Evolutionary conservation across 352 stramenopile species (phyloP).

Genomic region (Globisporangium megalacanthum): DNA sequence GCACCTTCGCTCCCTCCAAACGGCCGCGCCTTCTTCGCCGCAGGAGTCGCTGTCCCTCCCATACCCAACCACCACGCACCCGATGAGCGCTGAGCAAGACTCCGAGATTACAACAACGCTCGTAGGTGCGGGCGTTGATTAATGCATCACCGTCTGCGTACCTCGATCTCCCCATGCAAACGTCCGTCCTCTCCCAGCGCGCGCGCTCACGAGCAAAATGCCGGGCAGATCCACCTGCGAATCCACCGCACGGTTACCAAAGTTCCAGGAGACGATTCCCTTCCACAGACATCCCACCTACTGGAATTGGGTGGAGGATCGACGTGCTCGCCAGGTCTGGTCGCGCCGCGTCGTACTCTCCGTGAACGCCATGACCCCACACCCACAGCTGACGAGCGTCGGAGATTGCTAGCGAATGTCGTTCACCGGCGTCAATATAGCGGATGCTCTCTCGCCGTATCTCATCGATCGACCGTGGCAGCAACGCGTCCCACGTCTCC

Average conservation of each 20-base stretch:
- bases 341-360: slow-evolving; percentile 31
- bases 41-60: slow-evolving; percentile 18
- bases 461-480: slow-evolving; percentile 65
- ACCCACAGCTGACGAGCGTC: slow-evolving; percentile 55
- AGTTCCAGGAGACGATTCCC: background rate
- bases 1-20: slow-evolving; percentile 45
- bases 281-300: slow-evolving; percentile 11
- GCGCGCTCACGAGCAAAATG: slow-evolving; percentile 47
- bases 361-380: slow-evolving; percentile 70
- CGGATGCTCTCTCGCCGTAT: slow-evolving; percentile 51
- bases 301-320: slow-evolving; percentile 47
- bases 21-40: slow-evolving; percentile 15
- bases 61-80: background rate
- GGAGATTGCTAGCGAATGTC: slow-evolving; percentile 69
- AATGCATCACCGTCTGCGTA: slow-evolving; percentile 7
- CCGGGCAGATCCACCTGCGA: slow-evolving; percentile 41
- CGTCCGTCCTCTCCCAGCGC: slow-evolving; percentile 53
- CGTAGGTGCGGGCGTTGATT: too few species aligned
- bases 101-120: too few species aligned
- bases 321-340: slow-evolving; percentile 41
- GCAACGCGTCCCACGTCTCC: slow-evolving; percentile 56
- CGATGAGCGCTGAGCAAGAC: background rate
- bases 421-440: slow-evolving; percentile 58
- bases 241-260: too few species aligned
- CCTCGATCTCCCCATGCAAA: slow-evolving; percentile 79